Evolutionary conservation across 2,329 filamentous ascomycete species (phyloP).

Genomic region (Claviceps monticola): DNA sequence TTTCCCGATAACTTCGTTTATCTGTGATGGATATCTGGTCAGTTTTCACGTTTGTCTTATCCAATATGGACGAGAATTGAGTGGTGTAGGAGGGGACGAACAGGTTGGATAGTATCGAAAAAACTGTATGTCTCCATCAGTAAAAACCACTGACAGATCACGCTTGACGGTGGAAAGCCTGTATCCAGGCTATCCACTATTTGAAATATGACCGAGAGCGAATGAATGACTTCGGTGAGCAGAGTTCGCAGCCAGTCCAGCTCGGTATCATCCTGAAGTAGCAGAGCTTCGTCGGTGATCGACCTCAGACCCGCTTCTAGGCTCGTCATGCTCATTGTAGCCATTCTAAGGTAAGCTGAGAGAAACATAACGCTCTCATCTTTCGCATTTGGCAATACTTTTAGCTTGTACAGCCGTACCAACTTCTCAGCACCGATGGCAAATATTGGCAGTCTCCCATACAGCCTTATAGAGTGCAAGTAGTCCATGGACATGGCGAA

Average conservation of each 20-base stretch:
- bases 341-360: conserved; percentile 32
- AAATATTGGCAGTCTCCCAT: conserved; percentile 22
- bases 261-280: conserved; percentile 39
- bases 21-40: conserved; percentile 9
- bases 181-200: conserved; percentile 46
- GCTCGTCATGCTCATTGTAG: conserved; percentile 34
- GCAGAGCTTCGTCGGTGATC: conserved; percentile 33
- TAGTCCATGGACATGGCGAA: conserved; percentile 52
- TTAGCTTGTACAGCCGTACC: conserved; percentile 17
- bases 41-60: background rate
- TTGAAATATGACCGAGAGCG: conserved; percentile 60
- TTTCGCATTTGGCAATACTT: conserved; percentile 11
- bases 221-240: conserved; percentile 58
- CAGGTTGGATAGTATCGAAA: conserved; percentile 44
- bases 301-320: conserved; percentile 35
- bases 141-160: conserved; percentile 60
- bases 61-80: background rate
- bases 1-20: conserved; percentile 28
- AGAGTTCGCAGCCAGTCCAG: conserved; percentile 47
- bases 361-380: conserved; percentile 31
- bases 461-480: conserved; percentile 34
- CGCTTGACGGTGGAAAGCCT: conserved; percentile 40
- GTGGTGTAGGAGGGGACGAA: conserved; percentile 9
- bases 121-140: conserved; percentile 57
- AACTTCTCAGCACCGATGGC: conserved; percentile 14